Conservation (phyloP, 441 rosid genomes). For the Pelargonium cotyledonis region DNA sequence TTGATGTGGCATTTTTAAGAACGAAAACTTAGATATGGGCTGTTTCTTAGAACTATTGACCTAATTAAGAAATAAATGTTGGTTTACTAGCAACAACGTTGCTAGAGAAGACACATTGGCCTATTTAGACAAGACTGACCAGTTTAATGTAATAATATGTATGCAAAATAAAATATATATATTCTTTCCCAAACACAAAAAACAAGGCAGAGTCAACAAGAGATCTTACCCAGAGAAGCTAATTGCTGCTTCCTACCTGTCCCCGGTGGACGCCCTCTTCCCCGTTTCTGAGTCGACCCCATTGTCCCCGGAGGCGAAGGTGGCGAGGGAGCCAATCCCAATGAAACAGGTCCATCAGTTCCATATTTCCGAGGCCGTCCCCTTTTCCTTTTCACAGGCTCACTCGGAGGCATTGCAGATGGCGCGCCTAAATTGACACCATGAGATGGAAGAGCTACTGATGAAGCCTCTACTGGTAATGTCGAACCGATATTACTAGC, state of each 20-base stretch:
- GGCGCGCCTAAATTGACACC: constrained; percentile 43
- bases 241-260: constrained; percentile 71
- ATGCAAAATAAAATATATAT: too few relatives aligned
- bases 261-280: constrained; percentile 91
- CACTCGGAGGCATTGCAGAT: constrained; percentile 35
- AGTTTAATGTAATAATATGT: too few relatives aligned
- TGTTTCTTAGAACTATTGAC: too few relatives aligned
- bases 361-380: constrained; percentile 93
- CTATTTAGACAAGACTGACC: too few relatives aligned
- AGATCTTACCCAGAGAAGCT: constrained; percentile 56
- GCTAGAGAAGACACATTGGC: too few relatives aligned
- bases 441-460: constrained; percentile 44
- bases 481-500: constrained; percentile 52
- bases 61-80: too few relatives aligned
- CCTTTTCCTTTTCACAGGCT: constrained; percentile 67
- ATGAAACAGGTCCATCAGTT: constrained; percentile 69
- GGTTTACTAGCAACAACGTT: too few relatives aligned
- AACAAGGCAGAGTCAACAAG: constrained; percentile 9
- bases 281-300: constrained; percentile 67
- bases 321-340: constrained; percentile 72
- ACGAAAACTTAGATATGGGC: too few relatives aligned
- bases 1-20: too few relatives aligned
- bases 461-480: constrained; percentile 50
- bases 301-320: constrained; percentile 48
- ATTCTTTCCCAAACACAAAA: too few relatives aligned